Evolutionary conservation across 1,284 basidiomycete genomes (phyloP).

Genomic region (Marasmius fiardii): DNA sequence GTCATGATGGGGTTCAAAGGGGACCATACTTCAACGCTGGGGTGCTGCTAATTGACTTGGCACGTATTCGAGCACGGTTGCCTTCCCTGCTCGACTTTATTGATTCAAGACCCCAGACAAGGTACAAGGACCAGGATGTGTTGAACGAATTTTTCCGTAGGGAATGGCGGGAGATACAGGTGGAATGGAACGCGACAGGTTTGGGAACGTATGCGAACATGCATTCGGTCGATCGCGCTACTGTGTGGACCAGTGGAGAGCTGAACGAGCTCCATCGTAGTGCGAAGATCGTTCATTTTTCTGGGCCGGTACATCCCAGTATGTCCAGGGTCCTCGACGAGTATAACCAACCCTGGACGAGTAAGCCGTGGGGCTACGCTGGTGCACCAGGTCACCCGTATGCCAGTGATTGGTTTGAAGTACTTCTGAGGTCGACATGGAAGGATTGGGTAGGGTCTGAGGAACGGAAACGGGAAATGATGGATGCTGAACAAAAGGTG

Average conservation of each 20-base stretch:
- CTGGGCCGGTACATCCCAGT: conserved; percentile 48
- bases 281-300: conserved; percentile 54
- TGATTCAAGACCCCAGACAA: conserved; percentile 24
- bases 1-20: conserved; percentile 30
- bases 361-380: conserved; percentile 58
- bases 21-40: conserved; percentile 54
- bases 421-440: conserved; percentile 42
- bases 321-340: conserved; percentile 45
- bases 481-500: not conserved
- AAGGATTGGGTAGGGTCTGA: conserved; percentile 23
- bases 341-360: conserved; percentile 47
- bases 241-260: conserved; percentile 31
- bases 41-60: conserved; percentile 48
- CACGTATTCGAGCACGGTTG: conserved; percentile 28
- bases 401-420: conserved; percentile 44
- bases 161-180: conserved; percentile 36
- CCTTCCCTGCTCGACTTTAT: conserved; percentile 25
- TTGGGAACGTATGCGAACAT: conserved; percentile 49
- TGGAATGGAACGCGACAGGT: conserved; percentile 56
- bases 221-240: conserved; percentile 30
- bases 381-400: conserved; percentile 51
- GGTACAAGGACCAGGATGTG: conserved; percentile 46
- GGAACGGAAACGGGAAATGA: not conserved
- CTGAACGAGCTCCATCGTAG: conserved; percentile 17
- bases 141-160: conserved; percentile 44